Base-by-base conservation (phyloP, 2,329 filamentous ascomycete species). In the Botrytis sinoallii region DNA sequence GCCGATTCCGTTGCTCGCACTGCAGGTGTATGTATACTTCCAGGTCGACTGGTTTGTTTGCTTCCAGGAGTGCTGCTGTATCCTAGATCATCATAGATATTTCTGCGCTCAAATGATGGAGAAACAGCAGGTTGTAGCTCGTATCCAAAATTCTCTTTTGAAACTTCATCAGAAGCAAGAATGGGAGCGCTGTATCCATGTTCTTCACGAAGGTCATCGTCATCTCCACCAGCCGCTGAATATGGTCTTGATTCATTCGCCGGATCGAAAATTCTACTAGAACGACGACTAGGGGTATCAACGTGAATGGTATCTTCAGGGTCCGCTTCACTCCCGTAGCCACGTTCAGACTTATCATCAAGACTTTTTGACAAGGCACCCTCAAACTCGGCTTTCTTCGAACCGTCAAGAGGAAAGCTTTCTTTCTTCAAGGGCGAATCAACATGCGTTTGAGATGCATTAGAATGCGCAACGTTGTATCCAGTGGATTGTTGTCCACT, bases 151-250 rank as follows among this genome's bases (percentile, higher is more conserved):
- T 90, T 88, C 72, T 92, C 89, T 82, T 95, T 95, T 74, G 90
- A 87, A 44, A 97, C 87, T 83, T 98, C 94, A 80, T 98, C 96
- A 1, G 93, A 88, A 12, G 96, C 96, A 69, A 99, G 85, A 76
- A 99, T 97, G 0, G 95, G 95, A 42, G 91, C 90, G 55, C 88
- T 88, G 79, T 92, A 91, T 29, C 88, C 87, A 71, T 87, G 85
- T 46, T 92, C 89, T 29, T 88, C 88, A 60, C 87, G 84, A 73
- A 86, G 88, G 9, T 84, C 84, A 20, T 85, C 86, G 4, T 77
- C 76, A 73, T 85, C 83, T 55, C 83, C 83, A 16, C 83, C 84
- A 63, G 83, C 83, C 18, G 83, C 83, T 59, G 83, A 84, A 75
- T 83, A 79, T 4, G 82, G 82, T 48, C 85, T 84, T 73, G 87